A percentile compares a stretch with the other conserved stretches of the same genome.
Evolutionary conservation across 2,329 filamentous ascomycete genomes (phyloP).

Genomic region (Scedosporium minutisporum): DNA sequence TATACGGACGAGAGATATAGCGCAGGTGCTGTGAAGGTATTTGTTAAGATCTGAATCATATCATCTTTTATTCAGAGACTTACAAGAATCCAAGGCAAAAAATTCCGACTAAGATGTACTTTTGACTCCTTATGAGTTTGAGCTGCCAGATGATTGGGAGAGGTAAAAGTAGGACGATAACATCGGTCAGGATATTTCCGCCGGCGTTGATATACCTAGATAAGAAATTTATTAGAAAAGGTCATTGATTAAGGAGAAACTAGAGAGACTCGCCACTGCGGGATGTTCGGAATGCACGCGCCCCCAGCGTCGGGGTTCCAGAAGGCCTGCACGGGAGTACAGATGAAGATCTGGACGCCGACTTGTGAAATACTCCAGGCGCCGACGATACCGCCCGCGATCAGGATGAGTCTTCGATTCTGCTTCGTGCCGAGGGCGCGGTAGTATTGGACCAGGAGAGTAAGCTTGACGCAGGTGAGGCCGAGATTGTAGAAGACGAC

Average conservation of each 20-base stretch:
- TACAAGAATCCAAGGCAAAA: constrained; percentile 15
- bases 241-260: too few species aligned
- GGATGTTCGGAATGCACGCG: constrained; percentile 11
- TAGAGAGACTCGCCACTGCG: constrained; percentile 4
- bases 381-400: constrained; percentile 8
- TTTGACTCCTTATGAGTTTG: constrained; percentile 12
- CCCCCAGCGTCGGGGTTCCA: constrained; percentile 10
- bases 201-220: constrained; percentile 12
- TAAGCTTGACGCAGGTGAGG: constrained; percentile 22
- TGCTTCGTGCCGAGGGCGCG: constrained; percentile 17
- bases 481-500: constrained; percentile 22
- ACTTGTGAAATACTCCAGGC: constrained; percentile 10
- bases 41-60: not conserved
- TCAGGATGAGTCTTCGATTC: constrained; percentile 9
- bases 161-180: constrained; percentile 11
- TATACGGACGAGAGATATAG: constrained; percentile 15
- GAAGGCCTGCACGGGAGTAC: constrained; percentile 10
- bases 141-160: constrained; percentile 12
- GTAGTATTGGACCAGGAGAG: constrained; percentile 27
- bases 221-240: too few species aligned
- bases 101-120: constrained; percentile 10
- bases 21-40: constrained; percentile 12
- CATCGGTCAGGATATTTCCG: constrained; percentile 12
- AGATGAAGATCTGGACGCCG: constrained; percentile 10
- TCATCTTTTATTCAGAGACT: not conserved